Evolutionary conservation across 352 stramenopile species (phyloP).

Genomic region (Phytophthora boehmeriae): DNA sequence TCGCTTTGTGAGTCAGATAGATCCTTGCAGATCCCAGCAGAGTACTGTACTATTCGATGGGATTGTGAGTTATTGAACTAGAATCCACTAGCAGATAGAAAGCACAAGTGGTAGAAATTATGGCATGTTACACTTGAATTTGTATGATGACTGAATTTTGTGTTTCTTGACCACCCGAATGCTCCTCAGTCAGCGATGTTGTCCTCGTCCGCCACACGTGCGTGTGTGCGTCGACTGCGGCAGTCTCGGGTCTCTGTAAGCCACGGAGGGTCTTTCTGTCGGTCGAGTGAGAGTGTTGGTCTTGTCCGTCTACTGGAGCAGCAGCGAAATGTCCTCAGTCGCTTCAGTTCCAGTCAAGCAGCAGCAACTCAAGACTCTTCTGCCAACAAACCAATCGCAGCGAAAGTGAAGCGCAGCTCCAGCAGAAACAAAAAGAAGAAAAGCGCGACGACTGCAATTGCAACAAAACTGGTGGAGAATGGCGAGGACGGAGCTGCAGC

Average conservation of each 20-base stretch:
- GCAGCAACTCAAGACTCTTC: not conserved
- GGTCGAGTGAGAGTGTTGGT: not conserved
- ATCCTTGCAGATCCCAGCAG: too few relatives aligned
- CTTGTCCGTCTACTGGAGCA: constrained; percentile 1
- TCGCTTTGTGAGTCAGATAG: too few relatives aligned
- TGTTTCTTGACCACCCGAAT: constrained; percentile 21
- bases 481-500: constrained; percentile 1
- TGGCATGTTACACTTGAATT: too few relatives aligned
- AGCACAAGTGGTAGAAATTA: too few relatives aligned
- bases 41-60: too few relatives aligned
- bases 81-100: too few relatives aligned
- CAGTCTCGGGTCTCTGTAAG: constrained; percentile 2
- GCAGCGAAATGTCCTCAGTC: constrained; percentile 1
- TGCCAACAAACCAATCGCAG: constrained; percentile 27
- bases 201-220: constrained; percentile 17
- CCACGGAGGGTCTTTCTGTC: constrained; percentile 4
- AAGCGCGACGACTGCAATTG: constrained; percentile 1
- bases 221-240: constrained; percentile 19
- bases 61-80: too few relatives aligned
- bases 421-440: constrained; percentile 37
- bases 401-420: constrained; percentile 40
- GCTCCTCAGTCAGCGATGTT: constrained; percentile 23
- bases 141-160: not conserved
- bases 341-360: constrained; percentile 18
- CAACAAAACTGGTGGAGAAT: constrained; percentile 13